Base-by-base conservation (phyloP, 1,284 basidiomycete genomes). In the Ceratobasidium papillatum region DNA sequence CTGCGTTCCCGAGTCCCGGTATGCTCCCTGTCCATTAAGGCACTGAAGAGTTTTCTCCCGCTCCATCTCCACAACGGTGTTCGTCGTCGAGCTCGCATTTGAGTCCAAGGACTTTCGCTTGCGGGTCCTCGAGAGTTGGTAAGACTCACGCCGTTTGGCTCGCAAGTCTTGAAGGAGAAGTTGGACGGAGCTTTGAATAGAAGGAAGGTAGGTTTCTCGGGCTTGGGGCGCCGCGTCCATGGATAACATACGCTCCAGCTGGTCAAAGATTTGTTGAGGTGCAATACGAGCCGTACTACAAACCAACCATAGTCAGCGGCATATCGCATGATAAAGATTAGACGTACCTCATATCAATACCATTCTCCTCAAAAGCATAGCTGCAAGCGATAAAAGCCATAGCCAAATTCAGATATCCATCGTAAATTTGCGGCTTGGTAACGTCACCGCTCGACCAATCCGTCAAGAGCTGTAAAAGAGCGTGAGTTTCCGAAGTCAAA, bases 61-160 rank as follows among this genome's bases (percentile, higher is more conserved):
- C 32, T 56, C 54, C 27, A 56, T 34, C 30, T 56, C 54, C 54
- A 56, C 54, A 7, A 34, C 4, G 9, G 54, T 56, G 30, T 25
- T 34, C 25, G 30, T 14, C 3, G 54, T 56, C 30, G 54, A 56
- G 54, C 30, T 56, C 30, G 27, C 12, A 34, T 34, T 25, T 14
- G 30, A 56, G 27, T 7, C 22, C 7, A 52, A 30, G n/a, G 54
- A 56, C 14, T 34, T 30, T 17, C 54, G 25, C 22, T 56, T 56
- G 9, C 54, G 54, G 14, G 54, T 25, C 30, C 54, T 56, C 54
- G 54, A 56, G 22, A 32, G 59, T 30, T 62, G 59, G 25, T 62
- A 62, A 30, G 36, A 45, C 59, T 62, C 59, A 17, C 59, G 59
- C 17, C 59, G 59, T 62, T 62, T 62, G 14, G 59, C 41, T 41